These are phyloP conservation scores for Microstroma glucosiphilum DNA, from an alignment of 1,284 basidiomycete genomes.

Conservation along the genomic window DNA sequence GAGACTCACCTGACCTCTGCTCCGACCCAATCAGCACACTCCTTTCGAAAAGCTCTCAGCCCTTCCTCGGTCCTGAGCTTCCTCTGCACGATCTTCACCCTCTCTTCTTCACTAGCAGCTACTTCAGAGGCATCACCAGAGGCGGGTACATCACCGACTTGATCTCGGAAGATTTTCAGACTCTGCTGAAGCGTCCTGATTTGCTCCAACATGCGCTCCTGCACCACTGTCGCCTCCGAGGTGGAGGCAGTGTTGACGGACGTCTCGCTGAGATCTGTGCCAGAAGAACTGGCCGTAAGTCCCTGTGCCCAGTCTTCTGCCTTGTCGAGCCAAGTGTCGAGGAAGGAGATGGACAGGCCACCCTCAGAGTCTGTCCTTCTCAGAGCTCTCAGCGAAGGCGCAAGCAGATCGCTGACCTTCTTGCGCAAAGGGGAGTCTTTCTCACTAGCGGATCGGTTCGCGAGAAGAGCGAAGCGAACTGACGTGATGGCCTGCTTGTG, in stretches of 20 bases:
- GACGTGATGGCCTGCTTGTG: background rate
- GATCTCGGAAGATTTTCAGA: background rate
- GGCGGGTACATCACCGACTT: background rate
- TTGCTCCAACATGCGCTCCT: background rate
- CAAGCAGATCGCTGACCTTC: background rate
- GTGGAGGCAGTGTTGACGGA: background rate
- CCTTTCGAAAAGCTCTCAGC: background rate
- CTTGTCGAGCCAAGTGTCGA: conserved; percentile 4
- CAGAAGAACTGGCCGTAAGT: too few relatives aligned
- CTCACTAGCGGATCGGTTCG: background rate
- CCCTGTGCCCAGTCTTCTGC: conserved; percentile 1
- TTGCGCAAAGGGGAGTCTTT: background rate
- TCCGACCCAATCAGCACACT: background rate
- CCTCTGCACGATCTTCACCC: background rate
- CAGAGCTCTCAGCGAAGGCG: background rate
- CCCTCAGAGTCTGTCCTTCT: background rate
- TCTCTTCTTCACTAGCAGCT: background rate
- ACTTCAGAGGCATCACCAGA: background rate
- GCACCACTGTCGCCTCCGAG: too few relatives aligned
- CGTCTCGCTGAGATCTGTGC: background rate
- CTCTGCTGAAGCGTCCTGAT: background rate
- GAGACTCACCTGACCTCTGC: background rate
- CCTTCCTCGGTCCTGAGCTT: conserved; percentile 1
- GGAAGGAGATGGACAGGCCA: background rate
- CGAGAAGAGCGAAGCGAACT: background rate